Conservation (phyloP, 2,329 filamentous ascomycete genomes). For the Penicillium sumatraense region DNA sequence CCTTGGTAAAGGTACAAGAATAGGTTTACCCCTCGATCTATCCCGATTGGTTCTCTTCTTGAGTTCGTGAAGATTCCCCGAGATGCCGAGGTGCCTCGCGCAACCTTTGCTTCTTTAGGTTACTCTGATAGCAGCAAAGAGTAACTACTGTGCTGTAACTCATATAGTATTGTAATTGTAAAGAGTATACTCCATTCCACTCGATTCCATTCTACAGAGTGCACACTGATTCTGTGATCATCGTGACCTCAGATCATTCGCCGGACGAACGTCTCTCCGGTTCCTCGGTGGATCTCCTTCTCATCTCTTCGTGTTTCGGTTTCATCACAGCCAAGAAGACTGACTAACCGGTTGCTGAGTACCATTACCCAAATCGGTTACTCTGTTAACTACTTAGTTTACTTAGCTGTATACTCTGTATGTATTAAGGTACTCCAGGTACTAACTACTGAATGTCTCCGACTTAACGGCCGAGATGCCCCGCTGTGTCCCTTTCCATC, state of each 20-base stretch:
- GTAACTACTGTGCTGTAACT: too few species aligned
- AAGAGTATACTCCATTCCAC: too few species aligned
- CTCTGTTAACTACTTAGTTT: too few species aligned
- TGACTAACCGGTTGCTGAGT: conserved; percentile 2
- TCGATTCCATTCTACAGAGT: neutral
- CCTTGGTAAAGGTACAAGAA: too few species aligned
- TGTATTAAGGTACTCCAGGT: too few species aligned
- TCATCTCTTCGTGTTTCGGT: neutral
- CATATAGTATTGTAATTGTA: too few species aligned
- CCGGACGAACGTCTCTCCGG: conserved; percentile 24
- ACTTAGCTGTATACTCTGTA: too few species aligned
- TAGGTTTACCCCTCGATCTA: too few species aligned
- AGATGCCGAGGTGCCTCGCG: neutral
- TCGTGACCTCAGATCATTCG: conserved; percentile 19
- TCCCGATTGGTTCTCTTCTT: too few species aligned
- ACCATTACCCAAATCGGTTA: conserved; percentile 2
- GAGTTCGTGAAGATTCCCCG: neutral
- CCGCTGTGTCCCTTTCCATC: too few species aligned
- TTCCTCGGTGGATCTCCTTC: conserved; percentile 11
- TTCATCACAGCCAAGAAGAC: neutral
- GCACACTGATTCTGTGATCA: too few species aligned
- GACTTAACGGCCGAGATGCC: too few species aligned
- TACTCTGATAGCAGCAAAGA: neutral
- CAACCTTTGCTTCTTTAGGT: neutral
- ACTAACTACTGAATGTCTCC: neutral